Evolutionary conservation across 2,329 filamentous ascomycete species (phyloP), one percentile per base, ranked within the genome.

Genomic region (Phaeosphaeria sp.): DNA sequence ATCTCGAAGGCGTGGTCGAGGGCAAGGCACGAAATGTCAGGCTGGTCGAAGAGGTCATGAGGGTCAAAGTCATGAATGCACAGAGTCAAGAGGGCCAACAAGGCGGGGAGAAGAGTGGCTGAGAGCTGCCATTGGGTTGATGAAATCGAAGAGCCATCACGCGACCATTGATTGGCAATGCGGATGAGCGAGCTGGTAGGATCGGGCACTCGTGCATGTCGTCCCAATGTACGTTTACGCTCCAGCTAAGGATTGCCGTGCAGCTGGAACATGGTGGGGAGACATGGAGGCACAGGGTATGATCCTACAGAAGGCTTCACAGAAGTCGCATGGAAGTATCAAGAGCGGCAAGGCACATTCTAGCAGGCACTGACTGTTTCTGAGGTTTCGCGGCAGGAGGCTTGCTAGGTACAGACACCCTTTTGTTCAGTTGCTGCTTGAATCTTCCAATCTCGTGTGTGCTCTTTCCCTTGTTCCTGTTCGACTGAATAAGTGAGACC

Each of bases 21-120:
- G 82, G 82, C 36, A 99, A 99, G 82, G 92, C 90, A 54, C 88
- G 89, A 65, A 97, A 95, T 74, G 80, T 96, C 62, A 87, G 91
- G 56, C 84, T 95, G 39, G 89, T 98, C 21, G 95, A 99, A 81
- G 94, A 98, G 81, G 91, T 77, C 9, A 75, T 77, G 47, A 62
- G 75, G 52, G 55, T 72, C 11, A 77, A 76, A 67, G 73, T 77
- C 11, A 61, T 77, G 65, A 74, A 67, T 56, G 69, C 64, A 36
- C 73, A 75, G 47, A 50, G 52, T 18, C 43, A 47, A 59, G 72
- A 72, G 51, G 54, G 63, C 42, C 62, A 67, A 52, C 67, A 60
- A n/a, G 20, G n/a, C 6, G 65, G 72, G 30, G 65, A 60, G 25
- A 63, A 68, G 44, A 66, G 63, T 18, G 68, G 62, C 15, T 69